Evolutionary conservation across 2,329 filamentous ascomycete species (phyloP), one percentile per base, ranked within the genome.

Genomic region (Fusarium secorum): DNA sequence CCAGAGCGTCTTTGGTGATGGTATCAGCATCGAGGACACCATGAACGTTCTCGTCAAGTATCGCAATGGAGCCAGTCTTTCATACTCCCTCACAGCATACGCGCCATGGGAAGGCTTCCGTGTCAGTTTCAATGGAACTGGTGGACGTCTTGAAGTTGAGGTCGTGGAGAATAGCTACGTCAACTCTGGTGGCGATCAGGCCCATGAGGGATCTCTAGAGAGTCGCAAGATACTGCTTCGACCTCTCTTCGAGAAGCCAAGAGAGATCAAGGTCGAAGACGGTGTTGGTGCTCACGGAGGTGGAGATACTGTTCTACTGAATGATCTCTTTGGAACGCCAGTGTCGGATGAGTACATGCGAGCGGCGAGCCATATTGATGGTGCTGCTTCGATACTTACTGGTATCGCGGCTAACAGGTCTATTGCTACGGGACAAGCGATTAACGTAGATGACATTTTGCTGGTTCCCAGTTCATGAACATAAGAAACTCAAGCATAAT

Each of bases 11-110:
- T 90, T 90, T 58, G 83, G 86, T 0, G 88, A 90, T 64, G 89
- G 88, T 3, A 89, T 90, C 60, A 89, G 83, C 70, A 90, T 90
- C 63, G 88, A 90, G 75, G 89, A 90, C 72, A 90, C 88, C 0
- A 89, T 90, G 87, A 87, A 83, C 41, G 78, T 90, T 28, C 80
- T 90, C 48, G 86, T 90, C 26, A 81, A 84, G 54, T 90, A 90
- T 73, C 80, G 81, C 22, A 87, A 83, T 55, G 86, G 87, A 5
- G 87, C 87, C 0, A 84, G 87, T 30, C 78, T 90, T 76, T 89
- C 88, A 1, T 90, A 90, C 73, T 88, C 83, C 26, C 79, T 88
- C 15, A 87, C 85, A 2, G 88, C 88, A 1, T 90, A 90, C 62
- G 87, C 88, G 7, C 89, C 89, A 0, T 90, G 87, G 87, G 87